These are phyloP conservation scores for Chlorella sorokiniana DNA, from an alignment of 139 green algal genomes.

Conservation along the genomic window DNA sequence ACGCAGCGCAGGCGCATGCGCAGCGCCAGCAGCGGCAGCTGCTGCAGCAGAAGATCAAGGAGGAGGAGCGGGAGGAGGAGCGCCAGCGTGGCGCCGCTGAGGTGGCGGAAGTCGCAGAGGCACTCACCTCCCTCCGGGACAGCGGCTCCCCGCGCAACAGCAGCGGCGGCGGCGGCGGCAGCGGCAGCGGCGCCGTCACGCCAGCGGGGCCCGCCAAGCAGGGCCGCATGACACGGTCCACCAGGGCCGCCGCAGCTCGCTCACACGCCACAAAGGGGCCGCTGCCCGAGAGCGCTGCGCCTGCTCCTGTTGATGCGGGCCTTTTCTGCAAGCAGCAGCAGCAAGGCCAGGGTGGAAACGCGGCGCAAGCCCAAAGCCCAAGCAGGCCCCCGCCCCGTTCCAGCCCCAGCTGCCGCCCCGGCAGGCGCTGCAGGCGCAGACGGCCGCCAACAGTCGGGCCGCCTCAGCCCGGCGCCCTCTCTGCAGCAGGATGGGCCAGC, in stretches of 20 bases:
- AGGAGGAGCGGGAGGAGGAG: conserved; percentile 18
- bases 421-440: neutral
- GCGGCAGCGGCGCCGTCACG: conserved; percentile 6
- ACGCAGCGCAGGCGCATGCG: neutral
- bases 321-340: too few species aligned
- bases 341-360: too few species aligned
- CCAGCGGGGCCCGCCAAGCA: neutral
- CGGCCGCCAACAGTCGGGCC: neutral
- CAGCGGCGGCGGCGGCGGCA: conserved; percentile 20
- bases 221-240: neutral
- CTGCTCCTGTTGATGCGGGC: too few species aligned
- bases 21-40: conserved; percentile 12
- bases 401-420: neutral
- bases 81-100: conserved; percentile 4
- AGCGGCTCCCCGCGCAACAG: conserved; percentile 22
- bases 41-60: conserved; percentile 4
- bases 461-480: neutral
- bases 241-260: neutral
- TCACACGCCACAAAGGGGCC: neutral
- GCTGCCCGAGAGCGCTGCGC: neutral
- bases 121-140: conserved; percentile 34
- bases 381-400: neutral
- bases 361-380: neutral
- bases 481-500: neutral
- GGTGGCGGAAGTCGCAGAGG: conserved; percentile 42